These are phyloP conservation scores for Geotrichum candidum DNA, from an alignment of 1,139 yeast species.

Conservation along the genomic window DNA sequence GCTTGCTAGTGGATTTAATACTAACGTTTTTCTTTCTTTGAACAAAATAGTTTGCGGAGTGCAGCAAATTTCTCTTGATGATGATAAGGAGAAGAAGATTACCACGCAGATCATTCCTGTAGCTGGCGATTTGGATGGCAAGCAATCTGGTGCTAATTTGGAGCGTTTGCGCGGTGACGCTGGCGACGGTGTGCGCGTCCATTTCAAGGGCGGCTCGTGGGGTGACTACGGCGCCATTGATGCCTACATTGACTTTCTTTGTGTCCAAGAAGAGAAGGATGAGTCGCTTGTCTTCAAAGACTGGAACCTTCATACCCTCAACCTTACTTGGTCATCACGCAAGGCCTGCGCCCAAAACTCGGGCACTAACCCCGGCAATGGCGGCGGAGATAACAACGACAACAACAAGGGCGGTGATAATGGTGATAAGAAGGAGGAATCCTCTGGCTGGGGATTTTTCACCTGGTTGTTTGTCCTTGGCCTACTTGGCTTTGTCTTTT, in stretches of 20 bases:
- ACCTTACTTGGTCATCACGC: constrained; percentile 36
- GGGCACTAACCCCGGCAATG: background rate
- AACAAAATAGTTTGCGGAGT: constrained; percentile 38
- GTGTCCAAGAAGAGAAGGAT: constrained; percentile 40
- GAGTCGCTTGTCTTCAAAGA: constrained; percentile 28
- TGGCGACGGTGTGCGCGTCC: constrained; percentile 44
- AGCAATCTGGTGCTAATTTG: constrained; percentile 25
- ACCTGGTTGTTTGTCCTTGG: constrained; percentile 43
- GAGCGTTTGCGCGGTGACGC: constrained; percentile 24
- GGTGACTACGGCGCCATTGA: constrained; percentile 51
- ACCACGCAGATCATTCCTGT: constrained; percentile 55
- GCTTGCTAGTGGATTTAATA: background rate
- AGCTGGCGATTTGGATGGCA: constrained; percentile 30
- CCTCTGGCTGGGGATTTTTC: constrained; percentile 32
- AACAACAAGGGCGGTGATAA: background rate
- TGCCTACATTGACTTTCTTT: constrained; percentile 49
- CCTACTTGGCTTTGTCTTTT: constrained; percentile 61
- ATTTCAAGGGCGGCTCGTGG: constrained; percentile 60
- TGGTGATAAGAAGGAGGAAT: constrained; percentile 20
- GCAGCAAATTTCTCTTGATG: constrained; percentile 41
- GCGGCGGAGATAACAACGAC: background rate
- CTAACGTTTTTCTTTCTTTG: background rate
- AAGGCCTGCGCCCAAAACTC: constrained; percentile 38
- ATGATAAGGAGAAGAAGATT: constrained; percentile 39
- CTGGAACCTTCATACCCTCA: constrained; percentile 36